These are phyloP conservation scores for Exutisphaerella laricina DNA, from an alignment of 2,329 filamentous ascomycete species.

Conservation along the genomic window DNA sequence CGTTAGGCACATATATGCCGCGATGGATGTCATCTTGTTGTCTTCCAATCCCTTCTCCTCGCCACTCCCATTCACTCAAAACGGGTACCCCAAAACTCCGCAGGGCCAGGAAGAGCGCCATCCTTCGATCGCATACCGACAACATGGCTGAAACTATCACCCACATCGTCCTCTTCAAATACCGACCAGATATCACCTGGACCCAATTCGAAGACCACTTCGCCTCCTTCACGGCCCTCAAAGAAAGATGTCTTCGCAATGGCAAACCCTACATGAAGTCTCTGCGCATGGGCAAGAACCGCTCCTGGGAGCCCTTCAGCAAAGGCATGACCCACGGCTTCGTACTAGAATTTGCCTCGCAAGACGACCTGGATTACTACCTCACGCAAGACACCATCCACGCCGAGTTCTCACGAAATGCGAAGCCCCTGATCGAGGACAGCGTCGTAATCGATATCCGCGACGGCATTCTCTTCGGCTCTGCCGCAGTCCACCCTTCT, in stretches of 20 bases:
- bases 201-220: slow-evolving; percentile 32
- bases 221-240: slow-evolving; percentile 28
- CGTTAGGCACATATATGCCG: not conserved
- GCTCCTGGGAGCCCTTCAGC: slow-evolving; percentile 30
- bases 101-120: not conserved
- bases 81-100: not conserved
- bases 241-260: slow-evolving; percentile 26
- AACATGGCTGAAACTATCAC: slow-evolving; percentile 24
- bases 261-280: slow-evolving; percentile 31
- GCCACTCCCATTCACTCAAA: not conserved
- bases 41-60: not conserved
- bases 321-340: slow-evolving; percentile 36
- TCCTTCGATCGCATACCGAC: not conserved
- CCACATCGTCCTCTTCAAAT: slow-evolving; percentile 36
- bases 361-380: slow-evolving; percentile 34
- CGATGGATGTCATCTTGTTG: not conserved
- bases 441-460: slow-evolving; percentile 32
- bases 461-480: slow-evolving; percentile 32
- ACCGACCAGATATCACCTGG: slow-evolving; percentile 31
- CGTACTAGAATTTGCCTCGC: slow-evolving; percentile 32
- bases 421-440: slow-evolving; percentile 31
- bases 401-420: slow-evolving; percentile 27
- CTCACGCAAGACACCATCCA: slow-evolving; percentile 32
- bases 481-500: slow-evolving; percentile 14
- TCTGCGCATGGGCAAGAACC: slow-evolving; percentile 33